These are phyloP conservation scores for Alternaria solani DNA, from an alignment of 2,329 filamentous ascomycete species.

Conservation along the genomic window DNA sequence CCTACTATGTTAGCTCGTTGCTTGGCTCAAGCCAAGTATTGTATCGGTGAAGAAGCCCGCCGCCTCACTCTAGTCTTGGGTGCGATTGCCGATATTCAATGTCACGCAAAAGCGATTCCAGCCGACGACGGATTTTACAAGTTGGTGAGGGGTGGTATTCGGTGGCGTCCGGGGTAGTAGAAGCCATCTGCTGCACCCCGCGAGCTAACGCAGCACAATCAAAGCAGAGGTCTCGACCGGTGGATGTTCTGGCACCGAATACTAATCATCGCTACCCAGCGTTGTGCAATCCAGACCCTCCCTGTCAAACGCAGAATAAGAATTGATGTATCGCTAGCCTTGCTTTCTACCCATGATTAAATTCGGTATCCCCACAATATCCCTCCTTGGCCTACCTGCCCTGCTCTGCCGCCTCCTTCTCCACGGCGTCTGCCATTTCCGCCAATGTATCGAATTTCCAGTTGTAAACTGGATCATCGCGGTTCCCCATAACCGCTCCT, in stretches of 20 bases:
- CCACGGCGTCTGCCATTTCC: slow-evolving; percentile 67
- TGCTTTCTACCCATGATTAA: neutral
- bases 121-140: neutral
- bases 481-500: slow-evolving; percentile 56
- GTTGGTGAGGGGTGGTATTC: neutral
- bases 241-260: slow-evolving; percentile 4
- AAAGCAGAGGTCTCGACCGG: neutral
- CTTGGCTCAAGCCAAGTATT: neutral
- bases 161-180: slow-evolving; percentile 1
- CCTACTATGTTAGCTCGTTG: neutral
- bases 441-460: slow-evolving; percentile 68
- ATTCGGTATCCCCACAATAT: neutral
- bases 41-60: neutral
- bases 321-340: slow-evolving; percentile 3
- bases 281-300: neutral
- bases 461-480: slow-evolving; percentile 51
- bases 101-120: neutral
- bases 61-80: neutral
- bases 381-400: slow-evolving; percentile 4
- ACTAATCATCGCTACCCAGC: neutral
- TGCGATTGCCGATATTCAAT: neutral
- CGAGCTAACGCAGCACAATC: slow-evolving; percentile 2
- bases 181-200: slow-evolving; percentile 1
- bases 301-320: slow-evolving; percentile 2
- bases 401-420: slow-evolving; percentile 39